phyloP scores from a whole-genome alignment of 2,329 filamentous ascomycete species.

The Clonostachys rhizophaga region DNA sequence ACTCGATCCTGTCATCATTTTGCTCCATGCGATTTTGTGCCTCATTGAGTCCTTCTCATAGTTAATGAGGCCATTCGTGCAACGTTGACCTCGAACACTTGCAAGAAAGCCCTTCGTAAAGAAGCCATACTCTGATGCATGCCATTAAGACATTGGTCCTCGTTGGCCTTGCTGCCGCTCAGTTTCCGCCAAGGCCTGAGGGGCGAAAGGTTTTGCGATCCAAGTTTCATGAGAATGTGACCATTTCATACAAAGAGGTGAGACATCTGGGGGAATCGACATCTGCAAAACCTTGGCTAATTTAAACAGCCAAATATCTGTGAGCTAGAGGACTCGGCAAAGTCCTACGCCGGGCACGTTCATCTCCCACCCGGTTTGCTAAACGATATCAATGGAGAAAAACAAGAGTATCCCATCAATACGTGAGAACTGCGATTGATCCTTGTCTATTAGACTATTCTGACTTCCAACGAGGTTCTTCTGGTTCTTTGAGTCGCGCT shows the following conservation, averaged over 20 bases:
- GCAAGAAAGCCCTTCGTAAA: no score
- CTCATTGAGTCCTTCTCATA: no score
- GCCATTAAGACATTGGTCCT: constrained; percentile 2
- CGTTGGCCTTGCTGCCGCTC: constrained; percentile 12
- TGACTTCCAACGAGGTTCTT: constrained; percentile 27
- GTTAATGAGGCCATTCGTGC: no score
- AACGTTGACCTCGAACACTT: no score
- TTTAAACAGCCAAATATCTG: constrained; percentile 45
- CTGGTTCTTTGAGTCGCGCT: constrained; percentile 43
- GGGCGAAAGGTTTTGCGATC: constrained; percentile 45
- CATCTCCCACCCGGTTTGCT: constrained; percentile 37
- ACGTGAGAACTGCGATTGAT: constrained; percentile 27
- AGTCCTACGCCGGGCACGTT: constrained; percentile 62
- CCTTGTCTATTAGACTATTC: background rate
- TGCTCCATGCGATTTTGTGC: no score
- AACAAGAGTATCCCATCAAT: constrained; percentile 32
- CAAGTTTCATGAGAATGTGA: constrained; percentile 54
- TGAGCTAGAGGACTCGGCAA: constrained; percentile 54
- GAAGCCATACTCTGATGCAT: no score
- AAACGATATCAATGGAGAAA: constrained; percentile 37
- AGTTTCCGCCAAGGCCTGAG: constrained; percentile 20
- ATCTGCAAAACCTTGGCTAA: constrained; percentile 17
- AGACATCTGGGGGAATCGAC: constrained; percentile 4
- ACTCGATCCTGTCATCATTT: no score
- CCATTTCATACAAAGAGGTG: constrained; percentile 55